These are phyloP conservation scores for Chaetoscypha palmicola DNA, from an alignment of 2,329 filamentous ascomycete genomes.

Conservation along the genomic window DNA sequence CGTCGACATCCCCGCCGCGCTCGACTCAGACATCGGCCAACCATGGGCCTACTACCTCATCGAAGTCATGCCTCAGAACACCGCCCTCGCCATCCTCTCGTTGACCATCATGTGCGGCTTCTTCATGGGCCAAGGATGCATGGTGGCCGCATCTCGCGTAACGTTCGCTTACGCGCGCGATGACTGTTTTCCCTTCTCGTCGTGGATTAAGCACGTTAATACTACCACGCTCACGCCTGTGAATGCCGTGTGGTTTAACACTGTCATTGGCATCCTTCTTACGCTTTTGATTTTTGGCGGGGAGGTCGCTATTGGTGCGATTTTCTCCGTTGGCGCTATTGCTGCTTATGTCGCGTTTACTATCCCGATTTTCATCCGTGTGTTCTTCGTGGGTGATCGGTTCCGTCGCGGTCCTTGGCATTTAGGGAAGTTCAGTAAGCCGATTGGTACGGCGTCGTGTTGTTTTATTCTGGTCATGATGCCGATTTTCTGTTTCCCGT, in stretches of 20 bases:
- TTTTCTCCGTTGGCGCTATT: conserved; percentile 62
- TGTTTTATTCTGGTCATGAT: conserved; percentile 58
- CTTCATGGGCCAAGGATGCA: conserved; percentile 64
- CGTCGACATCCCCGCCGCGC: conserved; percentile 47
- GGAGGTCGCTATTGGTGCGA: conserved; percentile 50
- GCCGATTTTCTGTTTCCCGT: conserved; percentile 57
- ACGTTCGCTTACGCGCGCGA: conserved; percentile 65
- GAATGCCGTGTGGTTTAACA: conserved; percentile 61
- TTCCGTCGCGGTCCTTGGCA: conserved; percentile 62
- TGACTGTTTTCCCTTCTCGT: conserved; percentile 56
- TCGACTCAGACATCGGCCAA: conserved; percentile 57
- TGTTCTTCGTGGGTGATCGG: conserved; percentile 52
- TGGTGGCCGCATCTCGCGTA: conserved; percentile 55
- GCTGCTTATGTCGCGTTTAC: conserved; percentile 55
- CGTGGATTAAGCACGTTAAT: conserved; percentile 53
- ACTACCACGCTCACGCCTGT: conserved; percentile 53
- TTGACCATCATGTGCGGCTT: conserved; percentile 61
- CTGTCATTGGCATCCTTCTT: conserved; percentile 47
- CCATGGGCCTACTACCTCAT: conserved; percentile 63
- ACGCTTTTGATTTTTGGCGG: conserved; percentile 59
- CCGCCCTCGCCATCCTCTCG: conserved; percentile 50
- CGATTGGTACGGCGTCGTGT: conserved; percentile 48
- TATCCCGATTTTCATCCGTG: conserved; percentile 47
- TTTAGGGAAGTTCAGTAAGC: conserved; percentile 50
- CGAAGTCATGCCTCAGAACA: conserved; percentile 53